Evolutionary conservation across 2,329 filamentous ascomycete species (phyloP).

Genomic region (Clonostachys chloroleuca): DNA sequence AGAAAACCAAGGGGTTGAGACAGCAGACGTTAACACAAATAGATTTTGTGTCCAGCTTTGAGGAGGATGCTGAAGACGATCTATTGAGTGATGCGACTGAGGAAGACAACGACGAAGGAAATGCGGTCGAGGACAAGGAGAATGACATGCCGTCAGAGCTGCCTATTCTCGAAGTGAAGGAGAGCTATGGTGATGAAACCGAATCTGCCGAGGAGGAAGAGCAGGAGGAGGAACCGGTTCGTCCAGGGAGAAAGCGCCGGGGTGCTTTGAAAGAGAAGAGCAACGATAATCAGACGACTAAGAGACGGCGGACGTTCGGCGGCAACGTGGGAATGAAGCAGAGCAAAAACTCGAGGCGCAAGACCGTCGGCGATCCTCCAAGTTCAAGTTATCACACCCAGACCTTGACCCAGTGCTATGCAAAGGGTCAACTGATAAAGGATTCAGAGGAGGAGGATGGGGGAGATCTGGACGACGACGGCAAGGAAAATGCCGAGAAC

Average conservation of each 20-base stretch:
- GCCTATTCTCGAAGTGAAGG: background rate
- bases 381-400: conserved; percentile 31
- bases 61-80: conserved; percentile 20
- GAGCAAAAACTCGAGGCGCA: conserved; percentile 13
- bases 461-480: conserved; percentile 17
- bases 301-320: conserved; percentile 13
- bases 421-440: conserved; percentile 16
- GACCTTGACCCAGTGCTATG: conserved; percentile 30
- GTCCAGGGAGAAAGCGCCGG: conserved; percentile 14
- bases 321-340: conserved; percentile 7
- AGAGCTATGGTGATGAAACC: background rate
- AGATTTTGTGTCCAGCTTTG: conserved; percentile 28
- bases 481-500: conserved; percentile 5
- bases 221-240: conserved; percentile 13
- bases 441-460: conserved; percentile 33
- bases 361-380: conserved; percentile 20
- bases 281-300: conserved; percentile 2
- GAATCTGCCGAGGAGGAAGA: conserved; percentile 2
- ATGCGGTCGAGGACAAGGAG: conserved; percentile 12
- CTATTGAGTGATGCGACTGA: conserved; percentile 17
- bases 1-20: background rate
- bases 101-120: conserved; percentile 6
- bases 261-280: conserved; percentile 6
- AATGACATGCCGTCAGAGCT: background rate
- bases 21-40: conserved; percentile 38